Evolutionary conservation across 345 rosid genomes (phyloP).

Genomic region (Alliaria petiolata): DNA sequence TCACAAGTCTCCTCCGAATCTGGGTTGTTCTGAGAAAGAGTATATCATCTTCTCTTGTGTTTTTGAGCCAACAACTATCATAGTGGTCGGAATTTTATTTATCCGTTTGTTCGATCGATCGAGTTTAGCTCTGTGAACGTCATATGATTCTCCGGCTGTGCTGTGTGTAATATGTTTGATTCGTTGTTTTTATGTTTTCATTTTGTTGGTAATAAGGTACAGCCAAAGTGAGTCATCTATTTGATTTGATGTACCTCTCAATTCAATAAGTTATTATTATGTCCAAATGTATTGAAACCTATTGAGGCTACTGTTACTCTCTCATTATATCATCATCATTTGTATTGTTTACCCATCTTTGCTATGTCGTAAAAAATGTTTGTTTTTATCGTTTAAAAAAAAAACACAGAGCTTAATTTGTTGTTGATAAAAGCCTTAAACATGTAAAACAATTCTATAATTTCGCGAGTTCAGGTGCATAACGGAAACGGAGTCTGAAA

Average conservation of each 20-base stretch:
- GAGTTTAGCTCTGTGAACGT: conserved; percentile 27
- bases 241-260: conserved; percentile 25
- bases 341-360: neutral
- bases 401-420: no score
- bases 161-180: conserved; percentile 35
- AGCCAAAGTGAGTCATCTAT: conserved; percentile 27
- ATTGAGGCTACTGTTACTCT: neutral
- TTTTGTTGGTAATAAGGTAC: conserved; percentile 35
- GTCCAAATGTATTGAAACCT: conserved; percentile 9
- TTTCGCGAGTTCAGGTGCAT: no score
- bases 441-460: no score
- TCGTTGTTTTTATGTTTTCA: conserved; percentile 14
- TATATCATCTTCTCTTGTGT: conserved; percentile 21
- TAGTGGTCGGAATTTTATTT: conserved; percentile 33
- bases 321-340: neutral
- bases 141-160: conserved; percentile 24
- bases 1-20: neutral
- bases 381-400: no score
- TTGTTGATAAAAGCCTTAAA: no score
- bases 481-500: no score
- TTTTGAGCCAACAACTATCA: conserved; percentile 34
- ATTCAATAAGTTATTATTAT: conserved; percentile 24
- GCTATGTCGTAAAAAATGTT: neutral
- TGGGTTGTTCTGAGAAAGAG: conserved; percentile 23
- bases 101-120: conserved; percentile 17